Base-by-base conservation (phyloP, 2,329 filamentous ascomycete species). In the Fusarium drepaniforme region DNA sequence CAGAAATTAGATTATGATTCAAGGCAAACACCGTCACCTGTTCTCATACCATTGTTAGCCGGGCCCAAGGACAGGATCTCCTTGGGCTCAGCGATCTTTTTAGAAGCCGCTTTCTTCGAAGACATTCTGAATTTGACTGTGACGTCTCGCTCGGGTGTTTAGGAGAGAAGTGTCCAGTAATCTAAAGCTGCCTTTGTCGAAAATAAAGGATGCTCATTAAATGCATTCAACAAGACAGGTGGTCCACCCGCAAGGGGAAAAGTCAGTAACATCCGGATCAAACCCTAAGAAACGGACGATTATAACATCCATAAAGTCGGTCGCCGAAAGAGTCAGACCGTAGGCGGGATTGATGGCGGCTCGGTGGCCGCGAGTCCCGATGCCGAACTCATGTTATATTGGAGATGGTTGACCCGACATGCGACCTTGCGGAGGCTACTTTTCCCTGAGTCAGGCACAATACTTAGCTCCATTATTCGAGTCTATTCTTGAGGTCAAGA, bases 81-180 rank as follows among this genome's bases (percentile, higher is more conserved):
- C n/a, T 44, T 44, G 6, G n/a, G 40, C 5, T 44, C 40, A 0
- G 5, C n/a, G 0, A 0, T 13, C n/a, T 44, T 44, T 12, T 44
- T 44, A 8, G 40, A 3, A 21, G n/a, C 6, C 11, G 21, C n/a
- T 21, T 44, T 44, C 40, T 44, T 44, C 0, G n/a, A 44, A 21
- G 40, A 44, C 40, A 44, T 44, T 44, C n/a, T 3, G n/a, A 21
- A 21, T 6, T 13, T 35, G 33, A 35, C 3, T 6, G 5, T 12
- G 1, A 21, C 0, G 5, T 6, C 12, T 8, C n/a, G 3, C 1
- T 12, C 6, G 11, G 40, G n/a, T 44, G n/a, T 13, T 13, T 1
- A 12, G 11, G 21, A 21, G 40, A 21, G 3, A 21, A 6, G 21
- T 21, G 6, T 21, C 11, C 5, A 8, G n/a, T 5, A 13, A 44